These are phyloP conservation scores for Fragilariopsis cylindrus DNA, from an alignment of 108 stramenopile genomes.

Conservation along the genomic window DNA sequence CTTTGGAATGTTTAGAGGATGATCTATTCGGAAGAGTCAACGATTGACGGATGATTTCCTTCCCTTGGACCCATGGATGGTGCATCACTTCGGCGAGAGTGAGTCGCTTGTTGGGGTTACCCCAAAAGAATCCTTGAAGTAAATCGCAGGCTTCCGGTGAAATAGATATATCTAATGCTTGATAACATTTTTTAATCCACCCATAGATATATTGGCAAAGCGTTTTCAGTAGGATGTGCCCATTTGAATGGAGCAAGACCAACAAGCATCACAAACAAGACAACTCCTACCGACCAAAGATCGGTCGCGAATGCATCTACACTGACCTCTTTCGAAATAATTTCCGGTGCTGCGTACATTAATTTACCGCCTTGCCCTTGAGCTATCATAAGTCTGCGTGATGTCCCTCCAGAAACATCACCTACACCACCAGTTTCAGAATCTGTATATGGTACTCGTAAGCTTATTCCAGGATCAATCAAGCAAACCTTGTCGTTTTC, in stretches of 20 bases:
- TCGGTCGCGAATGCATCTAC: conserved; percentile 86
- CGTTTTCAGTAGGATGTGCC: conserved; percentile 63
- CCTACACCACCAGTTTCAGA: conserved; percentile 36
- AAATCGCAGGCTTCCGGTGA: conserved; percentile 63
- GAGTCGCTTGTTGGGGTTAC: conserved; percentile 64
- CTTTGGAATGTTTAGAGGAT: neutral
- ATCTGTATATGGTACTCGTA: conserved; percentile 74
- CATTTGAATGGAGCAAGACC: conserved; percentile 69
- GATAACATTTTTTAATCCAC: conserved; percentile 50
- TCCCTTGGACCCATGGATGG: conserved; percentile 77
- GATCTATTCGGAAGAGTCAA: conserved; percentile 12
- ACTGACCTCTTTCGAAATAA: conserved; percentile 41
- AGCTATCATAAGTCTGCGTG: conserved; percentile 48
- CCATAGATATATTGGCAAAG: conserved; percentile 52
- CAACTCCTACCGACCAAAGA: conserved; percentile 83
- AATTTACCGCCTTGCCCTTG: conserved; percentile 76
- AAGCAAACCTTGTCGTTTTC: conserved; percentile 49
- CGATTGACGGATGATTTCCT: neutral
- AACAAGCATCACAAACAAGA: conserved; percentile 79
- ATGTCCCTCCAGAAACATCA: conserved; percentile 61
- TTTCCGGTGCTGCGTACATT: conserved; percentile 87
- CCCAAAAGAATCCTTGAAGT: conserved; percentile 77
- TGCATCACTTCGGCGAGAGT: conserved; percentile 65
- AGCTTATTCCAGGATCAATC: conserved; percentile 77
- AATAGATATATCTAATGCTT: conserved; percentile 42